Evolutionary conservation across 352 stramenopile species (phyloP).

Genomic region (Phytophthora sp.): DNA sequence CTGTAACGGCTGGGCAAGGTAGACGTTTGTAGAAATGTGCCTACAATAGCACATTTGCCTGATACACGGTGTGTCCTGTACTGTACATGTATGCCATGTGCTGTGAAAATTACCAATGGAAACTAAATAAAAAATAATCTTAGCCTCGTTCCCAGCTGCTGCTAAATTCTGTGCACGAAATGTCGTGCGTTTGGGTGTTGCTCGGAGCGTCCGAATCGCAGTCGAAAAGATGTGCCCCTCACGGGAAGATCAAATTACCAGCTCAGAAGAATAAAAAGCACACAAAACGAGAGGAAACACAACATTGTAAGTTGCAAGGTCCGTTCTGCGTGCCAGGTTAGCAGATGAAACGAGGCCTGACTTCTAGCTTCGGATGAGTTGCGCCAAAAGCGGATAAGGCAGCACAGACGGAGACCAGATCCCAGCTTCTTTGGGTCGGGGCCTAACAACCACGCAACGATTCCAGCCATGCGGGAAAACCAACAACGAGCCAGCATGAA

Average conservation of each 20-base stretch:
- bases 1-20: too few species aligned
- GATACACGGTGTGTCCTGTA: too few species aligned
- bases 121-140: conserved; percentile 17
- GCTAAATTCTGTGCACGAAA: neutral
- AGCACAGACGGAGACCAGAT: conserved; percentile 24
- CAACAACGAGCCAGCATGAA: conserved; percentile 4
- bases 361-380: neutral
- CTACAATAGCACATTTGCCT: too few species aligned
- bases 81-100: too few species aligned
- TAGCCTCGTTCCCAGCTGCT: conserved; percentile 16
- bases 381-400: conserved; percentile 14
- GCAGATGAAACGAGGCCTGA: conserved; percentile 10
- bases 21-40: too few species aligned
- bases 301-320: too few species aligned
- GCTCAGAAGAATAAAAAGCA: too few species aligned
- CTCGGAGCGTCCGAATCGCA: neutral
- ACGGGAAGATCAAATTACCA: neutral
- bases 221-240: conserved; percentile 2
- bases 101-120: too few species aligned
- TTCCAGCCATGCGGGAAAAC: neutral
- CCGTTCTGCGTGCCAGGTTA: conserved; percentile 1
- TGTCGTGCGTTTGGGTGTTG: neutral
- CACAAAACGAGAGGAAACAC: too few species aligned
- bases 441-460: conserved; percentile 7
- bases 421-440: conserved; percentile 26